A percentile compares a stretch with the other conserved stretches of the same genome.
Evolutionary conservation across 129 eudicot species (phyloP).

Genomic region (Centaurea solstitialis): DNA sequence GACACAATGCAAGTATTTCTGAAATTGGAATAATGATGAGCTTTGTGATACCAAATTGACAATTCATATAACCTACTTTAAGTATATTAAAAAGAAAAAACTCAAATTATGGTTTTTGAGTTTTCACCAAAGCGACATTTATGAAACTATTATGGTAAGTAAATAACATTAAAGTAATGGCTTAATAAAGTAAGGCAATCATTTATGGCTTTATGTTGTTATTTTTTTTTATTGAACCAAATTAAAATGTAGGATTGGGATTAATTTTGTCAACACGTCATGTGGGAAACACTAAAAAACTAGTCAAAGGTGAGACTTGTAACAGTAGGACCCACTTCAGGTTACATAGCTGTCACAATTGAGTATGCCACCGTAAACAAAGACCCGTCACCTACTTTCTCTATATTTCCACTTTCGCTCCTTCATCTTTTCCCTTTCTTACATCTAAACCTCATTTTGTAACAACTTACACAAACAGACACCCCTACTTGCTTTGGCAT

Average conservation of each 20-base stretch:
- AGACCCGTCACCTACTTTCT: constrained; percentile 35
- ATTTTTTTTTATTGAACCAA: neutral
- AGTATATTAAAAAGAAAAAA: neutral
- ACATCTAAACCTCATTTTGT: neutral
- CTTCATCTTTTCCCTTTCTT: neutral
- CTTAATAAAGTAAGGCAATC: neutral
- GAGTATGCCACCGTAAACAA: constrained; percentile 42
- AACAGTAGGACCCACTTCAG: constrained; percentile 33
- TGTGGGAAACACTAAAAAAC: neutral
- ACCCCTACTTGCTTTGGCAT: neutral
- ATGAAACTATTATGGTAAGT: neutral
- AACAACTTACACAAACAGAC: neutral
- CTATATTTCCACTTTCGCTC: neutral
- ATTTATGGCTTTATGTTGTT: too few species aligned
- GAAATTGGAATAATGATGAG: too few species aligned
- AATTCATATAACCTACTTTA: neutral
- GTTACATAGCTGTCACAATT: constrained; percentile 46
- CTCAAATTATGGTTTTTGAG: neutral
- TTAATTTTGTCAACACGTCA: constrained; percentile 19
- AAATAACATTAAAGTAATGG: too few species aligned
- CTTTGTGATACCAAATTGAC: neutral
- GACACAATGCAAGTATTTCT: too few species aligned
- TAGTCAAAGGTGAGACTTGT: constrained; percentile 34
- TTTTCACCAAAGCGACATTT: too few species aligned
- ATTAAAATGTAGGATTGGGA: neutral